A percentile compares a stretch with the other conserved stretches of the same genome.
These are phyloP conservation scores for Aspergillus thermomutatus DNA, from an alignment of 2,329 filamentous ascomycete species.

Conservation along the genomic window DNA sequence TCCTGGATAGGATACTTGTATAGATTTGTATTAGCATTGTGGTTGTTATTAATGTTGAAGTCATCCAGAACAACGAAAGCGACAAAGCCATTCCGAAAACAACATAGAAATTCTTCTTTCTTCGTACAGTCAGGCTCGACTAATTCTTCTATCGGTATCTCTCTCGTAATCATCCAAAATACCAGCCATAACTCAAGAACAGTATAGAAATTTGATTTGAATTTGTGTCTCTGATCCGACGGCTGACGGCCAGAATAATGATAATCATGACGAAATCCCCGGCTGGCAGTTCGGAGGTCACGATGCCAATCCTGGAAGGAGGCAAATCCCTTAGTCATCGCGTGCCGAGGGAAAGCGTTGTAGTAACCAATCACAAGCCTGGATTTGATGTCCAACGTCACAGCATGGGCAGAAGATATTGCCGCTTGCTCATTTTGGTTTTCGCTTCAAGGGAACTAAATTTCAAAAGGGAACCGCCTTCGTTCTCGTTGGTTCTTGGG, in stretches of 20 bases:
- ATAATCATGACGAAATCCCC: not conserved
- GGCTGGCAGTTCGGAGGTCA: not conserved
- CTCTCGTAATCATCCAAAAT: too few relatives aligned
- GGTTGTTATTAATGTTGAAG: not conserved
- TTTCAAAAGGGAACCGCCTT: too few relatives aligned
- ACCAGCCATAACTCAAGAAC: too few relatives aligned
- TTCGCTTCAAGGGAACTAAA: constrained; percentile 8
- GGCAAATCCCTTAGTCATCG: constrained; percentile 12
- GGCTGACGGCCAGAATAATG: not conserved
- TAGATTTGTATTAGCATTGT: not conserved
- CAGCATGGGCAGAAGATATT: constrained; percentile 33
- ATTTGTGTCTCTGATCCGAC: too few relatives aligned
- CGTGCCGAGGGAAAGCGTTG: constrained; percentile 15
- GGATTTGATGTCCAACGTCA: constrained; percentile 19
- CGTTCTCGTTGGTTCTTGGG: not conserved
- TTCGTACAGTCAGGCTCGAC: not conserved
- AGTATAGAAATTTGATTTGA: too few relatives aligned
- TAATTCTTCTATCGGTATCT: not conserved
- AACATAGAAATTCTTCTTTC: not conserved
- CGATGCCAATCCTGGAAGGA: not conserved
- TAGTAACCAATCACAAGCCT: constrained; percentile 23
- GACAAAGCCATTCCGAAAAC: not conserved
- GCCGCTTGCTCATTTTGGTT: constrained; percentile 23
- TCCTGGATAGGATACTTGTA: too few relatives aligned
- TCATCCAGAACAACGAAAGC: not conserved